A percentile compares a stretch with the other conserved stretches of the same genome.
Evolutionary conservation across 2,329 filamentous ascomycete species (phyloP).

Genomic region (Clonostachys chloroleuca): DNA sequence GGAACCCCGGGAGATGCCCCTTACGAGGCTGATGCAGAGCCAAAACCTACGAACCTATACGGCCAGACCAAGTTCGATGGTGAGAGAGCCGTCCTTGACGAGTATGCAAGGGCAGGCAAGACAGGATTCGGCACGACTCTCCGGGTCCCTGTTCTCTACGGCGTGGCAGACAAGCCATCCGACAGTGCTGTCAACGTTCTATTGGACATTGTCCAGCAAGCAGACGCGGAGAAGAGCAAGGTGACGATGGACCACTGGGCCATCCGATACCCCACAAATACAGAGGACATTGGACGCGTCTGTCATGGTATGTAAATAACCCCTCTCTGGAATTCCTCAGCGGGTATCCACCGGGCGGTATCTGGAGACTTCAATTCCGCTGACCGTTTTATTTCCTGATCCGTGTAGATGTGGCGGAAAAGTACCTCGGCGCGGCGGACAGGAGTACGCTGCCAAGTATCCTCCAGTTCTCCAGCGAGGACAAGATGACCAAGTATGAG

Average conservation of each 20-base stretch:
- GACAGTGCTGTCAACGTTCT: constrained; percentile 84
- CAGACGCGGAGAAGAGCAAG: constrained; percentile 56
- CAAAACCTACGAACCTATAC: constrained; percentile 74
- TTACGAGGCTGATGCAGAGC: constrained; percentile 61
- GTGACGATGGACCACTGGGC: constrained; percentile 86
- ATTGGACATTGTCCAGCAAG: constrained; percentile 71
- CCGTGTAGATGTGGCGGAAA: constrained; percentile 59
- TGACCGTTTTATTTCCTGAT: background rate
- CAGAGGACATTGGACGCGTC: constrained; percentile 78
- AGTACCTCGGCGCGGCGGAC: constrained; percentile 54
- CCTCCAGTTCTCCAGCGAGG: constrained; percentile 84
- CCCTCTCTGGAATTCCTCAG: background rate
- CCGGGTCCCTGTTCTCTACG: constrained; percentile 81
- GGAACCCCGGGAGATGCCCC: constrained; percentile 76
- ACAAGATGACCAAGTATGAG: constrained; percentile 84
- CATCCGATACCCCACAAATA: constrained; percentile 81
- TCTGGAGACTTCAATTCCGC: background rate
- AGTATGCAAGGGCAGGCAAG: constrained; percentile 42
- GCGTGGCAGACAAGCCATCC: constrained; percentile 60
- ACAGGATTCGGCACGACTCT: constrained; percentile 62
- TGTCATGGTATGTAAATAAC: constrained; percentile 50
- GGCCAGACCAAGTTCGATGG: constrained; percentile 58
- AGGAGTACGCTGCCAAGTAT: constrained; percentile 57
- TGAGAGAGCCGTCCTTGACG: constrained; percentile 61
- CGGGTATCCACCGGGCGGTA: background rate